phyloP scores from a whole-genome alignment of 345 rosid species.

The Eucalyptus microcorys region DNA sequence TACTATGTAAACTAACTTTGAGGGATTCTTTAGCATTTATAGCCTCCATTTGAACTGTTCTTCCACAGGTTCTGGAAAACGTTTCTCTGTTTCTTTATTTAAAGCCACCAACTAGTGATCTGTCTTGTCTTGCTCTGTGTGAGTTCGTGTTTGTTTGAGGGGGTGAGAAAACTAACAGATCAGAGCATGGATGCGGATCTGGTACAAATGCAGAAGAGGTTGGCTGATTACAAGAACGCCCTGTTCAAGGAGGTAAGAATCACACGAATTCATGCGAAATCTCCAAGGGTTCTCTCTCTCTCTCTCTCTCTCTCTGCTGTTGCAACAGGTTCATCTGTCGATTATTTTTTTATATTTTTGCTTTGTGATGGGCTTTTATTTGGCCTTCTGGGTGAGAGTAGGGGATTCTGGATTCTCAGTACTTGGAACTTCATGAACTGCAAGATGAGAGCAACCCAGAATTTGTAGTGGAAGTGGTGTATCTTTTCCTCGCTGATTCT shows the following conservation, averaged over 20 bases:
- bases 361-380: not conserved
- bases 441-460: constrained; percentile 96
- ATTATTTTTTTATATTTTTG: not conserved
- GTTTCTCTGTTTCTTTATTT: not conserved
- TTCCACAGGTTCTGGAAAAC: not conserved
- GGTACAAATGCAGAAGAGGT: constrained; percentile 60
- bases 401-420: constrained; percentile 61
- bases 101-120: not conserved
- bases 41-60: not conserved
- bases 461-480: constrained; percentile 80
- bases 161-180: not conserved
- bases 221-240: constrained; percentile 60
- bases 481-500: constrained; percentile 85
- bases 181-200: constrained; percentile 42
- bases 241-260: constrained; percentile 54
- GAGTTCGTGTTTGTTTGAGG: not conserved
- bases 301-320: not conserved
- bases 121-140: not conserved
- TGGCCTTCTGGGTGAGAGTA: not conserved
- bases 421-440: constrained; percentile 70
- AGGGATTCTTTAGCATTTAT: not conserved
- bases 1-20: not conserved
- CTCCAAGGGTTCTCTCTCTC: not conserved
- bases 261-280: not conserved
- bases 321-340: not conserved